Conservation (phyloP, 352 stramenopile genomes). For the Globisporangium alternatum region DNA sequence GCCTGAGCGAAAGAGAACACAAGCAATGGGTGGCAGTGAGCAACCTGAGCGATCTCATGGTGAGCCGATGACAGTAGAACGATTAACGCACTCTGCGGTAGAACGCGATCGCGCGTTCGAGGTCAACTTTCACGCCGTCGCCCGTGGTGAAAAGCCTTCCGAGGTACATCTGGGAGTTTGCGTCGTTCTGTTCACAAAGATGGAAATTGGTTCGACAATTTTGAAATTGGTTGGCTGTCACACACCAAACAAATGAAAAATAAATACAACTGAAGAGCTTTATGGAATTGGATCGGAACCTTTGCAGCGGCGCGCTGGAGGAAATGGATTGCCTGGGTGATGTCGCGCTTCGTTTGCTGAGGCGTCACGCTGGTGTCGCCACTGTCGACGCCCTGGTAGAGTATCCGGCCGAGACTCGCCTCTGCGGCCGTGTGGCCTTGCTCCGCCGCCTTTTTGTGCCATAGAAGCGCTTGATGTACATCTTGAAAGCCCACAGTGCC, state of each 20-base stretch:
- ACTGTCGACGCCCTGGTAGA: conserved; percentile 20
- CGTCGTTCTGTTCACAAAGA: conserved; percentile 26
- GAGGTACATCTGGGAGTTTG: conserved; percentile 43
- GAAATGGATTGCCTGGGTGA: conserved; percentile 59
- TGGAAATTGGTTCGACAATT: not conserved
- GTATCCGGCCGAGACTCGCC: conserved; percentile 43
- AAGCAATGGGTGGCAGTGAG: not conserved
- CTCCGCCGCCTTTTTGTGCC: conserved; percentile 57
- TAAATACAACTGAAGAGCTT: not conserved
- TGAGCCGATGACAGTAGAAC: not conserved
- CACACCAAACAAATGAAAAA: not conserved
- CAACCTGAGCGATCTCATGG: not conserved
- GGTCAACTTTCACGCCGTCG: conserved; percentile 49
- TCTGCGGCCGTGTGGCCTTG: conserved; percentile 47
- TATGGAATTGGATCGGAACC: conserved; percentile 12
- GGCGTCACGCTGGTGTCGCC: conserved; percentile 11
- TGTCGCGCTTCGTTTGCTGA: conserved; percentile 22
- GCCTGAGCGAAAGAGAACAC: conserved; percentile 20
- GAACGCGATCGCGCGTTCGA: conserved; percentile 52
- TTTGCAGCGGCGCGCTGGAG: conserved; percentile 56
- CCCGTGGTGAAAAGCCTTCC: conserved; percentile 44
- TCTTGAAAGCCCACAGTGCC: conserved; percentile 22
- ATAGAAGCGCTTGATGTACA: conserved; percentile 29
- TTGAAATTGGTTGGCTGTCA: not conserved
- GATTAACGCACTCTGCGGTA: conserved; percentile 32